Percentiles rank a stretch among this genome's conserved stretches.
Conservation (phyloP, 148 eudicot genomes). For the Spergularia bocconei region DNA sequence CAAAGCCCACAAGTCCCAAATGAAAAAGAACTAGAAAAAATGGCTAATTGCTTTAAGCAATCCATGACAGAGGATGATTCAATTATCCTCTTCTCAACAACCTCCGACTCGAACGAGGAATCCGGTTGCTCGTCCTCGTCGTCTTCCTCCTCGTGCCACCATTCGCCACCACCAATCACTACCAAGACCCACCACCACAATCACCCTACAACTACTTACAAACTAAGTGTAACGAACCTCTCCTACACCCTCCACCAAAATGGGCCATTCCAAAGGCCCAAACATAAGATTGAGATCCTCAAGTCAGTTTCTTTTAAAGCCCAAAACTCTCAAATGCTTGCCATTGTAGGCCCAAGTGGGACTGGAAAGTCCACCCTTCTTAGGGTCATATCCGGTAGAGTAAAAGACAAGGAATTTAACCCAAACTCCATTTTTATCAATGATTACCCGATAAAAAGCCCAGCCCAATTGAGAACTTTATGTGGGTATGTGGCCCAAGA, state of each 20-base stretch:
- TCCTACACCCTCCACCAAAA: constrained; percentile 62
- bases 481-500: constrained; percentile 95
- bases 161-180: constrained; percentile 37
- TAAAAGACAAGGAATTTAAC: constrained; percentile 42
- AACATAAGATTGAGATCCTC: constrained; percentile 50
- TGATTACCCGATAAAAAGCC: constrained; percentile 39
- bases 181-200: constrained; percentile 23
- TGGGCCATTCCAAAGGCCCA: constrained; percentile 33
- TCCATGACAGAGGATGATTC: constrained; percentile 54
- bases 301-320: constrained; percentile 68
- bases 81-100: constrained; percentile 58
- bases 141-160: constrained; percentile 37
- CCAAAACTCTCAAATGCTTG: constrained; percentile 62
- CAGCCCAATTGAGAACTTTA: constrained; percentile 51
- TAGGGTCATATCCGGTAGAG: constrained; percentile 65
- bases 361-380: constrained; percentile 86
- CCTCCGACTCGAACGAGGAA: constrained; percentile 51
- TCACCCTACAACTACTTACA: constrained; percentile 28
- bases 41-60: constrained; percentile 59
- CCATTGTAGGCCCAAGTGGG: constrained; percentile 93
- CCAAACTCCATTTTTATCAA: constrained; percentile 52
- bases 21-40: constrained; percentile 11
- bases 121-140: constrained; percentile 76
- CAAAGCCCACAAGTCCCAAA: background rate
- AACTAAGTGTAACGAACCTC: constrained; percentile 52